Base-by-base conservation (phyloP, 495 filamentous ascomycete species). In the Aspergillus egyptiacus region DNA sequence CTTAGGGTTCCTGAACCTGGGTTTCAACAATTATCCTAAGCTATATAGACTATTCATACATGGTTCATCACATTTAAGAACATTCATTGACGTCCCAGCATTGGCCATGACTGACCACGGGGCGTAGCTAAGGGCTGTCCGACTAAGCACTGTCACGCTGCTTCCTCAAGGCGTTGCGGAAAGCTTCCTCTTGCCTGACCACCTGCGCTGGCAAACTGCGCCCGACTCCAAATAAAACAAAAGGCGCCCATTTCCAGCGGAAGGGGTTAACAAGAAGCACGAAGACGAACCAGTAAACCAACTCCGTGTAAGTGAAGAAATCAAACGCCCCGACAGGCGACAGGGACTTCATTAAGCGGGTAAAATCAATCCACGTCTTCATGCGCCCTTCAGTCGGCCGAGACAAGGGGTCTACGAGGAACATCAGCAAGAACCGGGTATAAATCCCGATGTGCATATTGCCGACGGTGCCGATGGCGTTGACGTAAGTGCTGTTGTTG, bases 391-490 rank as follows among this genome's bases (percentile, higher is more conserved):
- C 73, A 1, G 73, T 78, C 0, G 89, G 89, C 15, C 83, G 72
- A 0, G 87, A 82, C 36, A 90, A 66, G 1, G 86, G 86, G 57
- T 93, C 87, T 9, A 84, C 79, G 37, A 93, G 71, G 60, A 91
- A 91, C 86, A 91, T 89, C 24, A 93, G 75, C 25, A 94, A 69
- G 51, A 94, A 82, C 0, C 89, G 72, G 0, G 88, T 93, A 65
- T 91, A 93, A 46, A 95, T 90, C 14, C 87, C 89, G 23, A 93
- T 90, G 53, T 95, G 87, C 73, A 84, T 91, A 58, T 93, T 89
- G 0, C 87, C 85, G 0, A 90, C 86, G 0, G 70, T 71, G 3
- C 89, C 88, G 51, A 95, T 91, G 1, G 83, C 87, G 47, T 85
- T 82, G 30, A 90, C 71, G 47, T 90, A 93, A 0, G 87, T 91